phyloP scores from a whole-genome alignment of 352 stramenopile species.

The Phytophthora parvispora region DNA sequence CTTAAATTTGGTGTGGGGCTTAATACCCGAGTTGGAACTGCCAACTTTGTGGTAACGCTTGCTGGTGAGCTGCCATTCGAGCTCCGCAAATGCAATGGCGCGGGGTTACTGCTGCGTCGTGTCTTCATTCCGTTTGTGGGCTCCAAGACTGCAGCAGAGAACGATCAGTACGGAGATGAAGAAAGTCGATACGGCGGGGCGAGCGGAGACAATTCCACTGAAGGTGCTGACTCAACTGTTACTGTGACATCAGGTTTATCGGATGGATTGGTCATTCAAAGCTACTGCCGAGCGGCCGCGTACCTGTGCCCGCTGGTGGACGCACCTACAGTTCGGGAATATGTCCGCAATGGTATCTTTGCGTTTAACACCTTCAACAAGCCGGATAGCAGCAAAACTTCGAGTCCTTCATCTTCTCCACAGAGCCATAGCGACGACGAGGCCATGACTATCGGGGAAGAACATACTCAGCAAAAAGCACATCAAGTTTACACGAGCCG shows the following conservation, averaged over 20 bases:
- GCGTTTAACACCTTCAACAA: slow-evolving; percentile 40
- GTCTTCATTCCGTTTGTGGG: slow-evolving; percentile 74
- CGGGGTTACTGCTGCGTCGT: slow-evolving; percentile 60
- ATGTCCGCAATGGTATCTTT: slow-evolving; percentile 82
- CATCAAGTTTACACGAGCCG: slow-evolving; percentile 57
- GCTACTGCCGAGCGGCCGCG: slow-evolving; percentile 79
- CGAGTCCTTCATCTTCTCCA: slow-evolving; percentile 14
- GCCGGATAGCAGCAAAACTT: neutral
- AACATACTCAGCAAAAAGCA: slow-evolving; percentile 7
- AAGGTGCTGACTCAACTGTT: slow-evolving; percentile 13
- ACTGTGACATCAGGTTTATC: slow-evolving; percentile 40
- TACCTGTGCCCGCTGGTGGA: slow-evolving; percentile 77
- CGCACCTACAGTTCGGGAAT: slow-evolving; percentile 48
- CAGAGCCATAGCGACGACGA: slow-evolving; percentile 24
- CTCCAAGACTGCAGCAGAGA: slow-evolving; percentile 67
- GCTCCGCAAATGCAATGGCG: slow-evolving; percentile 71
- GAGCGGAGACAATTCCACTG: slow-evolving; percentile 6
- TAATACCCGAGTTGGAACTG: slow-evolving; percentile 83
- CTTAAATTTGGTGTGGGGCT: slow-evolving; percentile 84
- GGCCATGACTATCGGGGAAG: neutral
- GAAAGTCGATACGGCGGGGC: slow-evolving; percentile 58
- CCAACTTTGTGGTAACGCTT: slow-evolving; percentile 82
- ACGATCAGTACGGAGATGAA: slow-evolving; percentile 79
- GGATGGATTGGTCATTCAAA: slow-evolving; percentile 77
- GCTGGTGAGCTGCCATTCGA: slow-evolving; percentile 77